phyloP scores from a whole-genome alignment of 352 stramenopile species.

The Aphanomyces invadans region DNA sequence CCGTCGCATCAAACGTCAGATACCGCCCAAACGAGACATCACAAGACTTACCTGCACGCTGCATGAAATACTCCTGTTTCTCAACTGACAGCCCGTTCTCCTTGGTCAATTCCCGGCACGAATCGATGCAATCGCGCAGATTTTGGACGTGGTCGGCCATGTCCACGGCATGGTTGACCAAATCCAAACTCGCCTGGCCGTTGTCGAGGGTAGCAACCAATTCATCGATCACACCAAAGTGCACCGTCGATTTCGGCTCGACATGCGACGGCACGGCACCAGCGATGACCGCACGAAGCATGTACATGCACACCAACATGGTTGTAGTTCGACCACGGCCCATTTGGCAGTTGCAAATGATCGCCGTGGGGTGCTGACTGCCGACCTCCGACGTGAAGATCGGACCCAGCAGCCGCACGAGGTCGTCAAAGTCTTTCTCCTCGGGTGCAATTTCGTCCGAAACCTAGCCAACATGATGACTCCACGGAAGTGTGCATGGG shows the following conservation, averaged over 20 bases:
- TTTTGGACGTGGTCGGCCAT: slow-evolving; percentile 82
- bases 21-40: slow-evolving; percentile 11
- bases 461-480: slow-evolving; percentile 26
- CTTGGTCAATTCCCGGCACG: slow-evolving; percentile 66
- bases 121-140: slow-evolving; percentile 71
- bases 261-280: not conserved
- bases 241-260: slow-evolving; percentile 26
- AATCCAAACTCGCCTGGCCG: slow-evolving; percentile 43
- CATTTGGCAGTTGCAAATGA: slow-evolving; percentile 89
- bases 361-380: slow-evolving; percentile 37
- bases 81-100: slow-evolving; percentile 52
- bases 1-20: not conserved
- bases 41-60: slow-evolving; percentile 35
- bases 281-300: slow-evolving; percentile 57
- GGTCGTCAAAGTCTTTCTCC: slow-evolving; percentile 84
- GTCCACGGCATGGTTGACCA: slow-evolving; percentile 70
- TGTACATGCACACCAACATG: slow-evolving; percentile 80
- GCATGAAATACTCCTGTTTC: slow-evolving; percentile 79
- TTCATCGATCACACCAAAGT: slow-evolving; percentile 71
- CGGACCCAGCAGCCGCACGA: slow-evolving; percentile 65
- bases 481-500: too few species aligned
- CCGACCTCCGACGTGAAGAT: slow-evolving; percentile 55
- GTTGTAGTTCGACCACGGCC: slow-evolving; percentile 80
- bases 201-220: slow-evolving; percentile 65
- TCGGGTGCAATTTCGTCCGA: slow-evolving; percentile 86